Evolutionary conservation across 805 yeast genomes (phyloP), one percentile per base, ranked within the genome.

Genomic region (Hanseniaspora osmophila): DNA sequence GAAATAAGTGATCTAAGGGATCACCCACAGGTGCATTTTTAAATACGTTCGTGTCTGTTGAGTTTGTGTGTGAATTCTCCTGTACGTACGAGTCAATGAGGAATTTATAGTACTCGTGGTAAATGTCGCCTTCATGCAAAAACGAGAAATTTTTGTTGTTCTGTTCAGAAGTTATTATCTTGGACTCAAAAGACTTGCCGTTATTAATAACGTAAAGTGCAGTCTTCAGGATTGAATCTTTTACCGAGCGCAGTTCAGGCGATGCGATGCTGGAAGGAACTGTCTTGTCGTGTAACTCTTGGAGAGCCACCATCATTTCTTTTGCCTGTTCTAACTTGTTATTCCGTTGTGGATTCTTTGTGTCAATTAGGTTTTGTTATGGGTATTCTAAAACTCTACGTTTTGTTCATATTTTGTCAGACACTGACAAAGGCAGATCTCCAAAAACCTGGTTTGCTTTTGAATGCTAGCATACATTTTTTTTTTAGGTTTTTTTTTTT

Each of bases 151-250:
- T 75, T 30, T 68, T 66, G 43, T 70, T 70, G 6, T 63, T 58
- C 13, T 65, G 59, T 50, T 78, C 77, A 33, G 63, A 65, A 33
- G 61, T 62, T 15, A 63, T 62, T 4, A 35, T 4, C 47, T 84
- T 70, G 43, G 81, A 64, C 53, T 80, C 92, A 61, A 85, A 84
- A 1, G 72, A 64, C 1, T 58, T 54, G 0, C 95, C 95, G 55
- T 84, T 82, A 49, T 81, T 68, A 29, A 63, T 52, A 6, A 87
- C 85, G 54, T 80, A 84, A 3, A 67, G 73, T 0, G 80, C 86
- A 0, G 95, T 83, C 55, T 80, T 83, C 43, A 74, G 78, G 16
- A 88, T 79, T 16, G 74, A 69, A 13, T 69, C 69, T 49, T 65
- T 62, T 6, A 35, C 10, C 16, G 11, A 10, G 11, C 2, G 38